phyloP scores from a whole-genome alignment of 208 protist species.

The Herpetomonas samuelpessoai region DNA sequence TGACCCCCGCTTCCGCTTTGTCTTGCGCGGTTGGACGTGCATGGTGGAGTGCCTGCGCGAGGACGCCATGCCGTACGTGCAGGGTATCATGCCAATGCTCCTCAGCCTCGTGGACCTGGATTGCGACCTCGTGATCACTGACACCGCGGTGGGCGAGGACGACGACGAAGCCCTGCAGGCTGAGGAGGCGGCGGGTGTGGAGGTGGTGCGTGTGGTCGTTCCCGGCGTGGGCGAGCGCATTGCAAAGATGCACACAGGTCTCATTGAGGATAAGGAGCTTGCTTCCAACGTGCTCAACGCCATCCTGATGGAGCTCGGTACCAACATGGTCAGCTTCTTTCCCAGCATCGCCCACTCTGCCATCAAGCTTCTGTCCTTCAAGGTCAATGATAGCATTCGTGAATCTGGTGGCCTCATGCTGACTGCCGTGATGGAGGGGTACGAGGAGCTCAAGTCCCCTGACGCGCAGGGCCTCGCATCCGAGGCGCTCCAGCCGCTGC shows the following conservation, averaged over 20 bases:
- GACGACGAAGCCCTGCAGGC: conserved; percentile 35
- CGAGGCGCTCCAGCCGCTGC: conserved; percentile 39
- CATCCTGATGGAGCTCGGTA: conserved; percentile 65
- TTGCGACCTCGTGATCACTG: conserved; percentile 63
- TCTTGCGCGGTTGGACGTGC: conserved; percentile 87
- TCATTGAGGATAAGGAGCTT: conserved; percentile 90
- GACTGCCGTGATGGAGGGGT: conserved; percentile 55
- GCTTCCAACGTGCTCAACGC: conserved; percentile 66
- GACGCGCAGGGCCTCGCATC: conserved; percentile 48
- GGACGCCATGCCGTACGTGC: conserved; percentile 71
- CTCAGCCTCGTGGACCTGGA: conserved; percentile 70
- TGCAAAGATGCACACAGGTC: conserved; percentile 69
- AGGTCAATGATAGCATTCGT: conserved; percentile 57
- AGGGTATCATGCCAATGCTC: conserved; percentile 66
- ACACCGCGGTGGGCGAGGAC: conserved; percentile 61
- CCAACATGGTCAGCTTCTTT: conserved; percentile 53
- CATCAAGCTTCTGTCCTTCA: conserved; percentile 57
- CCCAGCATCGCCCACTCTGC: conserved; percentile 57
- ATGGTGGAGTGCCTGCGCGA: conserved; percentile 86
- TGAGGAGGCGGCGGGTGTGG: conserved; percentile 31
- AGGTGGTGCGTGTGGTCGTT: conserved; percentile 60
- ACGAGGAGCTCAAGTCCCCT: conserved; percentile 27
- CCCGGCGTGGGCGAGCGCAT: conserved; percentile 72
- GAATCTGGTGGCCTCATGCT: conserved; percentile 77
- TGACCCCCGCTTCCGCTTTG: conserved; percentile 67